phyloP scores from a whole-genome alignment of 2,329 filamentous ascomycete genomes.

The Leptographium lundbergii region DNA sequence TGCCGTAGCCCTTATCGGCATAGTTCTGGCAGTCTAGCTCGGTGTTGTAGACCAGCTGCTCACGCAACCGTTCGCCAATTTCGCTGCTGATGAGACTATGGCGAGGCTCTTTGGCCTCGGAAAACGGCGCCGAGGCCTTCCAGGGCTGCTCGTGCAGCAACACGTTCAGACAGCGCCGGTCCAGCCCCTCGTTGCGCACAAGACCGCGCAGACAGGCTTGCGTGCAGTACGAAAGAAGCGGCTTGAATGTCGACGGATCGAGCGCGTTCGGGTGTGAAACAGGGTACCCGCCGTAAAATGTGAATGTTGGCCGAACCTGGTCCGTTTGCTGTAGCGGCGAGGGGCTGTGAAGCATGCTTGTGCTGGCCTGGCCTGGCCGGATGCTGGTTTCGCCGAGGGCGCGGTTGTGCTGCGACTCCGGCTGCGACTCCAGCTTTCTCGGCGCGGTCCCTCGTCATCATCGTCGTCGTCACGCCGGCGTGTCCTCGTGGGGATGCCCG shows the following conservation, averaged over 20 bases:
- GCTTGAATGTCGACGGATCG: not conserved
- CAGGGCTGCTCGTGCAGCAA: not conserved
- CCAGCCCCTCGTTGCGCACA: not conserved
- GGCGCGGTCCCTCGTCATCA: not conserved
- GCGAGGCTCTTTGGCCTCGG: not conserved
- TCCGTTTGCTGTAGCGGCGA: not conserved
- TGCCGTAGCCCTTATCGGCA: not conserved
- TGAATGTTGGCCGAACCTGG: not conserved
- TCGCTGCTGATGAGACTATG: not conserved
- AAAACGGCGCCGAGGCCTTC: not conserved
- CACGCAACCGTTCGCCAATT: not conserved
- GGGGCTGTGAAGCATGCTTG: not conserved
- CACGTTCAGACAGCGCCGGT: constrained; percentile 1
- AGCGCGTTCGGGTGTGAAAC: not conserved
- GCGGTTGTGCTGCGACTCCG: not conserved
- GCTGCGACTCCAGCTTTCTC: not conserved
- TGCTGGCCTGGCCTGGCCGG: not conserved
- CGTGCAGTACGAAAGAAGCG: not conserved
- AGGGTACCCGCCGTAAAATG: not conserved
- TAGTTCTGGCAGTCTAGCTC: constrained; percentile 1
- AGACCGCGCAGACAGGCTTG: constrained; percentile 1
- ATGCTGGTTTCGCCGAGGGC: not conserved
- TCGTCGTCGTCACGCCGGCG: not conserved
- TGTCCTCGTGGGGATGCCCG: not conserved
- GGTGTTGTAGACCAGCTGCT: not conserved